Evolutionary conservation across 257 asterid species (phyloP).

Genomic region (Cordia subcordata): DNA sequence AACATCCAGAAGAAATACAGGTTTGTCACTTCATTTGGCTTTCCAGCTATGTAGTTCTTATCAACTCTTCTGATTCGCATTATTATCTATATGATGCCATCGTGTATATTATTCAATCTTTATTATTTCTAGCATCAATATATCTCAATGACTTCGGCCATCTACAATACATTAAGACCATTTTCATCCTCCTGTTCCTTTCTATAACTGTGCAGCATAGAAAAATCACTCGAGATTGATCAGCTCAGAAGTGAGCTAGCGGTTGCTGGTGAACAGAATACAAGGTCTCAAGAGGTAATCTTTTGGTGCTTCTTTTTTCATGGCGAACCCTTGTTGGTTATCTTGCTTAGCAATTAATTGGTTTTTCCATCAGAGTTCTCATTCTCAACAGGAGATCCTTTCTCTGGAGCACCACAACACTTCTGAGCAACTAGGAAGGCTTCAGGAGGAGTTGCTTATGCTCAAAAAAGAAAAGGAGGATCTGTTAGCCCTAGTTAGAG

Average conservation of each 20-base stretch:
- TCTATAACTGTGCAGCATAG: slow-evolving; percentile 28
- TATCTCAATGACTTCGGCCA: not conserved
- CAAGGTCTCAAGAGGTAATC: slow-evolving; percentile 43
- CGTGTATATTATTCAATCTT: too few relatives aligned
- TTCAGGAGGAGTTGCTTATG: slow-evolving; percentile 42
- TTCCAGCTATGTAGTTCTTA: slow-evolving; percentile 1
- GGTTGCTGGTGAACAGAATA: slow-evolving; percentile 32
- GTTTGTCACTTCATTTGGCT: slow-evolving; percentile 26
- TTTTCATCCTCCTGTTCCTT: slow-evolving; percentile 8
- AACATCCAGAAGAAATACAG: slow-evolving; percentile 39
- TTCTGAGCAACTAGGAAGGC: slow-evolving; percentile 36
- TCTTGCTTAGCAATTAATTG: slow-evolving; percentile 11
- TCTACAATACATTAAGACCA: not conserved
- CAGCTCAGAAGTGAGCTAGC: slow-evolving; percentile 36
- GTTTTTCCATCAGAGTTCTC: slow-evolving; percentile 22
- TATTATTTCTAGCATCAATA: not conserved
- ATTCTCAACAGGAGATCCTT: slow-evolving; percentile 25
- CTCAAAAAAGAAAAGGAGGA: slow-evolving; percentile 46
- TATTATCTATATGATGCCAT: not conserved
- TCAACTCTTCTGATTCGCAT: not conserved
- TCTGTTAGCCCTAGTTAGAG: slow-evolving; percentile 29
- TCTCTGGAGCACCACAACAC: slow-evolving; percentile 20
- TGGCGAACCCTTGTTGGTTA: slow-evolving; percentile 5
- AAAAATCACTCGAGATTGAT: slow-evolving; percentile 38
- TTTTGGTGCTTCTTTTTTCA: slow-evolving; percentile 11